phyloP scores from a whole-genome alignment of 2,329 filamentous ascomycete species.

The Pestalotiopsis sp. region DNA sequence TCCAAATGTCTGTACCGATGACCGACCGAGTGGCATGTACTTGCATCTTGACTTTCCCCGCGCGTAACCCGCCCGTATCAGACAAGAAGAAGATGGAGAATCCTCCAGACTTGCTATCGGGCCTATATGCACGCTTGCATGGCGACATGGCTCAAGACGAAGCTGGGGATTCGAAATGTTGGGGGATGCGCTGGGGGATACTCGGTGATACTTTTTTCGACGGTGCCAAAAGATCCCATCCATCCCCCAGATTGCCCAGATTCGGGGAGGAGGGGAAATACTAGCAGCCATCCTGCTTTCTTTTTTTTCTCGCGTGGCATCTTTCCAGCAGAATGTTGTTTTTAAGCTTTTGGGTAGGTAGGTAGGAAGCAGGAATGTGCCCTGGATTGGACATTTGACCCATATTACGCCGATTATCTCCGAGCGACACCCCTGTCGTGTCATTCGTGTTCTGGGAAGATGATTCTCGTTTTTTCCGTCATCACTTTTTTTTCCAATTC shows the following conservation, averaged over 20 bases:
- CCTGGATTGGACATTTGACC: neutral
- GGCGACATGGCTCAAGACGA: neutral
- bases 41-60: neutral
- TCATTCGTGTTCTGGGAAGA: neutral
- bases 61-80: neutral
- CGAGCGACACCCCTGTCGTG: conserved; percentile 2
- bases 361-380: neutral
- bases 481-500: neutral
- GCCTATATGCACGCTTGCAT: neutral
- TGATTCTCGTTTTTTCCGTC: neutral
- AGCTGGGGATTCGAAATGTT: neutral
- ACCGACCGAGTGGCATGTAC: neutral
- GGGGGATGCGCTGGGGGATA: conserved; percentile 2
- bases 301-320: conserved; percentile 1
- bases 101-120: neutral
- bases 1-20: too few relatives aligned
- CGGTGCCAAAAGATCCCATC: neutral
- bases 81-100: neutral
- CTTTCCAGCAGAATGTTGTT: neutral
- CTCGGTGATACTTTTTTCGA: conserved; percentile 1
- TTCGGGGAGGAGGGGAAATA: neutral
- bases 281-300: too few relatives aligned
- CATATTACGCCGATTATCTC: conserved; percentile 3
- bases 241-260: neutral
- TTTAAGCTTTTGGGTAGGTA: conserved; percentile 6